Evolutionary conservation across 1,284 basidiomycete genomes (phyloP).

Genomic region (Phenoliferia sp.): DNA sequence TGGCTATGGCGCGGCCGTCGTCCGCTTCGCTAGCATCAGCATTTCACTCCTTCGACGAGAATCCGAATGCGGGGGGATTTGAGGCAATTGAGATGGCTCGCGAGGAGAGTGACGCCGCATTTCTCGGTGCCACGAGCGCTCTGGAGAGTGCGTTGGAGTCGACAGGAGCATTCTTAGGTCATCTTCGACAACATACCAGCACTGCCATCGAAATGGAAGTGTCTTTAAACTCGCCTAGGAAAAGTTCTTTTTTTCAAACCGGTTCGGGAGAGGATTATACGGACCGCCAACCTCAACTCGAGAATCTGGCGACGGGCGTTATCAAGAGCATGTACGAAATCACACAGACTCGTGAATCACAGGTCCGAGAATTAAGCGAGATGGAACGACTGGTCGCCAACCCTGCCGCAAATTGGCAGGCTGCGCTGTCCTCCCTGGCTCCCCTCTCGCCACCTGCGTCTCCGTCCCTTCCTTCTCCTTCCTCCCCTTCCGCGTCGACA

Average conservation of each 20-base stretch:
- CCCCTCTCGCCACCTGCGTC: not conserved
- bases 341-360: slow-evolving; percentile 1
- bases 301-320: slow-evolving; percentile 6
- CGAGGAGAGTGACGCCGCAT: not conserved
- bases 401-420: slow-evolving; percentile 3
- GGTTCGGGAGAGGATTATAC: not conserved
- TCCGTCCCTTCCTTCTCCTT: not conserved
- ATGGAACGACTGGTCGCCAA: slow-evolving; percentile 13
- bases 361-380: slow-evolving; percentile 13
- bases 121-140: not conserved
- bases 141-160: slow-evolving; percentile 1
- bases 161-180: slow-evolving; percentile 5
- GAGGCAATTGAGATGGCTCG: not conserved
- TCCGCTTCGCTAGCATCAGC: no score
- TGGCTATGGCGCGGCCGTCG: not conserved
- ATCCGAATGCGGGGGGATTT: no score
- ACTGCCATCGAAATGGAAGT: slow-evolving; percentile 1
- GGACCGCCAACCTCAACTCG: slow-evolving; percentile 20
- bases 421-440: slow-evolving; percentile 8
- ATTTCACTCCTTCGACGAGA: no score
- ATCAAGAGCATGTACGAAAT: slow-evolving; percentile 12
- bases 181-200: slow-evolving; percentile 5
- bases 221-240: not conserved
- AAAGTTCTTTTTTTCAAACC: not conserved
- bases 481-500: not conserved